Percentiles rank a stretch among this genome's conserved stretches.
Conservation (phyloP, 257 asterid genomes). For the Solanum pinnatisectum region DNA sequence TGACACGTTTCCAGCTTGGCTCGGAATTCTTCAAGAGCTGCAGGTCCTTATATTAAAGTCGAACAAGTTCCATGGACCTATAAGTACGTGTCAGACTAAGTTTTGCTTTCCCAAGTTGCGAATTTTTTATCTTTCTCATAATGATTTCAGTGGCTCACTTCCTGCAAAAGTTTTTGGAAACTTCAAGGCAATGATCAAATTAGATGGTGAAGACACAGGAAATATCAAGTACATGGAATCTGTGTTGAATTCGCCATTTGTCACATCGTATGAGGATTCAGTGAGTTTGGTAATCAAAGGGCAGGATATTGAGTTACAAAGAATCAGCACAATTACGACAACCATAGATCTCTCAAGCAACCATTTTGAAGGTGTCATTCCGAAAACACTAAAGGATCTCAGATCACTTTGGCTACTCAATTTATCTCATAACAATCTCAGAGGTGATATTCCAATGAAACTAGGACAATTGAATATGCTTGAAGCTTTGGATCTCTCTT, state of each 20-base stretch:
- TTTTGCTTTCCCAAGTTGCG: not conserved
- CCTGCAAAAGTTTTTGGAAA: not conserved
- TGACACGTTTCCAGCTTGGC: not conserved
- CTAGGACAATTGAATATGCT: too few relatives aligned
- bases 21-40: not conserved
- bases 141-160: not conserved
- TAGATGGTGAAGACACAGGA: too few relatives aligned
- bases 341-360: not conserved
- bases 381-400: too few relatives aligned
- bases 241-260: too few relatives aligned
- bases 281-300: not conserved
- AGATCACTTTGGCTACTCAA: too few relatives aligned
- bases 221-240: not conserved
- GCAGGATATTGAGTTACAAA: not conserved
- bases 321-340: not conserved
- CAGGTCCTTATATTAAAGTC: not conserved
- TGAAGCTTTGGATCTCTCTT: too few relatives aligned
- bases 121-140: not conserved
- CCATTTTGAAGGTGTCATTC: too few relatives aligned
- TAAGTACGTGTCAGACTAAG: not conserved
- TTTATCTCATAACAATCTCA: too few relatives aligned
- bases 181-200: not conserved
- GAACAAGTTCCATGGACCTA: not conserved
- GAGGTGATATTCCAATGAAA: not conserved
- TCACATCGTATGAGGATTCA: not conserved